Percentiles rank a stretch among this genome's conserved stretches.
Evolutionary conservation across 805 yeast species (phyloP).

Genomic region (Candida suzukii): DNA sequence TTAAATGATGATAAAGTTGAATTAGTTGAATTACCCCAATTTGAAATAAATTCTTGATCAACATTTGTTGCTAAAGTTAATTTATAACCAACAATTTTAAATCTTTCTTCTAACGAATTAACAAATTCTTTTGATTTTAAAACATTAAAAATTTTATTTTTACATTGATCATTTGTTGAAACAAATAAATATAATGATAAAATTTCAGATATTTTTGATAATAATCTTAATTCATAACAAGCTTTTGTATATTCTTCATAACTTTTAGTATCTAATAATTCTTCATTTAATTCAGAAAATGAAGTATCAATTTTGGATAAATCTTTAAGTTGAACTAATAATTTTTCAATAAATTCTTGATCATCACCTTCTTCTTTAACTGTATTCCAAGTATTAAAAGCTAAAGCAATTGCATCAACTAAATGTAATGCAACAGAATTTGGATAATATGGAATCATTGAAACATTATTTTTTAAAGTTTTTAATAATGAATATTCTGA

Average conservation of each 20-base stretch:
- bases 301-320: constrained; percentile 9
- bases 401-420: constrained; percentile 65
- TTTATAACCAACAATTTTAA: constrained; percentile 21
- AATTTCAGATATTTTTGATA: constrained; percentile 68
- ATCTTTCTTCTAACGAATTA: constrained; percentile 32
- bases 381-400: constrained; percentile 73
- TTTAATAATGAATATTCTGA: constrained; percentile 38
- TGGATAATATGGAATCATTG: constrained; percentile 48
- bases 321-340: constrained; percentile 26
- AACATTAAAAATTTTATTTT: constrained; percentile 27
- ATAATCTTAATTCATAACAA: constrained; percentile 50
- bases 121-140: constrained; percentile 20
- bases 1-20: constrained; percentile 46
- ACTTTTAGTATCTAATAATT: constrained; percentile 4
- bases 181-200: constrained; percentile 66
- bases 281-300: constrained; percentile 10
- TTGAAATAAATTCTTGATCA: constrained; percentile 34
- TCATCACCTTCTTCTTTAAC: constrained; percentile 49
- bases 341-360: constrained; percentile 33
- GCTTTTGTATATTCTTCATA: constrained; percentile 23
- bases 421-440: constrained; percentile 58
- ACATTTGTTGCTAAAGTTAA: constrained; percentile 24
- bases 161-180: constrained; percentile 35
- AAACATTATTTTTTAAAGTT: constrained; percentile 48
- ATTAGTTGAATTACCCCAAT: constrained; percentile 11